Evolutionary conservation across 1,284 basidiomycete species (phyloP), one percentile per base, ranked within the genome.

Genomic region (Ceratobasidium sp.): DNA sequence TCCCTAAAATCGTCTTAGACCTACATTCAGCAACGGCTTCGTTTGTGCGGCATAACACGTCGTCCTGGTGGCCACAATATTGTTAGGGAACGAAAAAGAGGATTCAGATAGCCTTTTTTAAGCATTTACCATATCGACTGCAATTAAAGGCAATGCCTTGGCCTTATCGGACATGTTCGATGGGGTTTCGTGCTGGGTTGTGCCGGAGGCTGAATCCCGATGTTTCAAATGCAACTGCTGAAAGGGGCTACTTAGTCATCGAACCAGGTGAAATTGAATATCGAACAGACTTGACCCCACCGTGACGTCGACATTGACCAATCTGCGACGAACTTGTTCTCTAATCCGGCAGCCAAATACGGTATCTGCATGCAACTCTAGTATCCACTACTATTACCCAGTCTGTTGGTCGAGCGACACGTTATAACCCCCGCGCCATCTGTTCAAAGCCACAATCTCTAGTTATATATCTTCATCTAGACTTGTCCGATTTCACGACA

Each of bases 41-140:
- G 82, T 94, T 95, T 2, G 92, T 95, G 81, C 89, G 85, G 79
- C 90, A 87, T 69, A 94, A 83, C 4, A 94, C 93, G 85, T 95
- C 93, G 80, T 94, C 93, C 69, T 71, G 34, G 57, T 59, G 57
- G 57, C 57, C 57, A 46, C 44, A 49, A 43, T 43, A 17, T 5
- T 19, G 37, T 37, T 44, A 37, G 17, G 3, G 17, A 43, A 32
- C 40, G 57, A 59, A 9, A 17, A 1, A 37, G n/a, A 17, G 43
- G n/a, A 37, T 46, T 46, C 19, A 44, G 5, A 8, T 37, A 1
- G 13, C n/a, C 2, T 17, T 9, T 6, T 4, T 49, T 17, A 29
- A 32, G 51, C 17, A n/a, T 52, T 57, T 52, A 71, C 69, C 69
- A 71, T 71, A 32, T 71, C 69, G 40, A 71, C 34, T 40, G 69